phyloP scores from a whole-genome alignment of 2,329 filamentous ascomycete genomes.

The Monilinia laxa region DNA sequence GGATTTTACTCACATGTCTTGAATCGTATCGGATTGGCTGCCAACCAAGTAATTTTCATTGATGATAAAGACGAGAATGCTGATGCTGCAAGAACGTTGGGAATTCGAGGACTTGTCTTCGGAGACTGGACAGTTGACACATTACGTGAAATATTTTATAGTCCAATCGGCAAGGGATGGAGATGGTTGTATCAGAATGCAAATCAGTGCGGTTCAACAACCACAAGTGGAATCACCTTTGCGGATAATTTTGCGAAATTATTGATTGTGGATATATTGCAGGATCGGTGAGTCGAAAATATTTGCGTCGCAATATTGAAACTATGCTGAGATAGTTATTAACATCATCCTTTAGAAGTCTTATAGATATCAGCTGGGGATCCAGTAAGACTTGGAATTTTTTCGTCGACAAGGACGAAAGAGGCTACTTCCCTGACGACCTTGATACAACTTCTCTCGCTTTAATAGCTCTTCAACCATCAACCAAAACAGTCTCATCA shows the following conservation, averaged over 20 bases:
- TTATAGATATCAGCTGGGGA: neutral
- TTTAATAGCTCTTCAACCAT: neutral
- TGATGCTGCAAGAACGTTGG: neutral
- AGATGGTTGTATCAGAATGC: neutral
- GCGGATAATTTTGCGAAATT: neutral
- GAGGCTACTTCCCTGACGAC: neutral
- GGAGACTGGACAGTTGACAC: neutral
- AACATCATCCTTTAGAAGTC: neutral
- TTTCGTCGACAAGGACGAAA: neutral
- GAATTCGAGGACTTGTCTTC: neutral
- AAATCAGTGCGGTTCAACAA: neutral
- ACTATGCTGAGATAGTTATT: no score
- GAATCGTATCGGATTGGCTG: neutral
- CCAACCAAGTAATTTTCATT: neutral
- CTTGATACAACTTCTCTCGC: conserved; percentile 1
- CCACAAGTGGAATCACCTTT: neutral
- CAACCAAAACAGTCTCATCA: neutral
- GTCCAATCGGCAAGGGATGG: neutral
- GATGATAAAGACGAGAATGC: neutral
- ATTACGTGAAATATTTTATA: neutral
- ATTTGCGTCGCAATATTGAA: neutral
- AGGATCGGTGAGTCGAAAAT: neutral
- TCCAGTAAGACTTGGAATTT: conserved; percentile 1
- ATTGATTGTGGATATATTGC: neutral
- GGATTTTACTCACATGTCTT: neutral